Percentiles rank a stretch among this genome's conserved stretches.
Evolutionary conservation across 805 yeast genomes (phyloP).

Genomic region (Candida sithepensis): DNA sequence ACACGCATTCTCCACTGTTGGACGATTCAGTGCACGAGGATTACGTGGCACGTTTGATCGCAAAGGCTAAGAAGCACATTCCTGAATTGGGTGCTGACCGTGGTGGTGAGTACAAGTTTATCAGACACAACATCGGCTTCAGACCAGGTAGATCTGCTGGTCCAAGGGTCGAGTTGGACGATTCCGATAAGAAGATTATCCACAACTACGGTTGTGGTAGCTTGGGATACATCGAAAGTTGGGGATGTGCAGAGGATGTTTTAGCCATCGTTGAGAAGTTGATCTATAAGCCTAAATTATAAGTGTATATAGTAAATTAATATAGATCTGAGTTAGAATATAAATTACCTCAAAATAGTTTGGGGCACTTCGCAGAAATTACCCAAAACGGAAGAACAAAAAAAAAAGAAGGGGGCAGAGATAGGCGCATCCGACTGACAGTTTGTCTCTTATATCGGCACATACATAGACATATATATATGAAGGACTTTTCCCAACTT

Average conservation of each 20-base stretch:
- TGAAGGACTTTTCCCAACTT: background rate
- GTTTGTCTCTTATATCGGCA: background rate
- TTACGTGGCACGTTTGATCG: slow-evolving; percentile 45
- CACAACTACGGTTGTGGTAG: slow-evolving; percentile 74
- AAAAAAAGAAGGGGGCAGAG: background rate
- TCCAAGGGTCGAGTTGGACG: slow-evolving; percentile 38
- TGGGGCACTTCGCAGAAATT: background rate
- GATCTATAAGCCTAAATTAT: background rate
- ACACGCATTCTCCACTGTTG: slow-evolving; percentile 17
- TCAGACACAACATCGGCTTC: slow-evolving; percentile 58
- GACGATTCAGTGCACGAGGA: slow-evolving; percentile 37
- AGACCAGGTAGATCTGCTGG: slow-evolving; percentile 66
- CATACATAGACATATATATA: background rate
- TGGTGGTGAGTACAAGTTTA: slow-evolving; percentile 34
- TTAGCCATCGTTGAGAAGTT: slow-evolving; percentile 9
- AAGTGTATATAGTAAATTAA: background rate
- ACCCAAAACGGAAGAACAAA: background rate
- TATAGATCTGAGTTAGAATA: no score
- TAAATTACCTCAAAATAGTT: no score
- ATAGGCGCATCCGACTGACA: background rate
- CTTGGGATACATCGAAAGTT: slow-evolving; percentile 62
- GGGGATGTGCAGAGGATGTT: slow-evolving; percentile 52
- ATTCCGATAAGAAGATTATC: slow-evolving; percentile 31
- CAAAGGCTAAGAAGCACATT: slow-evolving; percentile 41
- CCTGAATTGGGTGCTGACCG: slow-evolving; percentile 42